Base-by-base conservation (phyloP, 1,284 basidiomycete species). In the Boletellus dicymbophilus region DNA sequence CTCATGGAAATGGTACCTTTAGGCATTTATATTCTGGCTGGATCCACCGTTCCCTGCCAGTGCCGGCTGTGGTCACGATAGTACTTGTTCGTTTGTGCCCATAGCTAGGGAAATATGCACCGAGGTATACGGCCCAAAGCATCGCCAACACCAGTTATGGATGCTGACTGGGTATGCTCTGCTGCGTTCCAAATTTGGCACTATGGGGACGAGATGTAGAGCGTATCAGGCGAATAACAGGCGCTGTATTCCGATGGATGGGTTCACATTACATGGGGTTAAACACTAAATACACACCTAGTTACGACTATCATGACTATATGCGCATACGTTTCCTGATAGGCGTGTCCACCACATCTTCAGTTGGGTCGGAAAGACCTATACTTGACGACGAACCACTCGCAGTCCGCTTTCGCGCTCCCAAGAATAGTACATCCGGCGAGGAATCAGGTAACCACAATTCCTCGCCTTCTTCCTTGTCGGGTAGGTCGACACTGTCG, bases 371-470 rank as follows among this genome's bases (percentile, higher is more conserved):
- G 5, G 55, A 61, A 36, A 50, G 44, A n/a, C 52, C 53, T 21
- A 46, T 46, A 18, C 59, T 57, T 3, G 65, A 68, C 1, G 66
- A 65, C 30, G 65, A 67, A 27, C 57, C 48, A 38, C 60, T 55
- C 31, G 50, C 49, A 9, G 44, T 28, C 18, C 67, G 66, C 27
- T 61, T 66, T 44, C 53, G 51, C 33, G 39, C 6, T 18, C 56
- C 49, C n/a, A 65, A 26, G 3, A 67, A 55, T 2, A 66, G 36
- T 12, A 62, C 30, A 27, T 69, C 61, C 3, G 66, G 65, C 2
- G 66, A 68, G 3, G 57, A 57, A 42, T 38, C 43, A 9, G 65
- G 66, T 2, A 70, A 47, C 63, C 66, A 66, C 5, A 57, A 30
- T 4, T 66, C 68, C 30, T 61, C 67, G 20, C 57, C 54, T 37